Base-by-base conservation (phyloP, 2,329 filamentous ascomycete species). In the Boeremia exigua region DNA sequence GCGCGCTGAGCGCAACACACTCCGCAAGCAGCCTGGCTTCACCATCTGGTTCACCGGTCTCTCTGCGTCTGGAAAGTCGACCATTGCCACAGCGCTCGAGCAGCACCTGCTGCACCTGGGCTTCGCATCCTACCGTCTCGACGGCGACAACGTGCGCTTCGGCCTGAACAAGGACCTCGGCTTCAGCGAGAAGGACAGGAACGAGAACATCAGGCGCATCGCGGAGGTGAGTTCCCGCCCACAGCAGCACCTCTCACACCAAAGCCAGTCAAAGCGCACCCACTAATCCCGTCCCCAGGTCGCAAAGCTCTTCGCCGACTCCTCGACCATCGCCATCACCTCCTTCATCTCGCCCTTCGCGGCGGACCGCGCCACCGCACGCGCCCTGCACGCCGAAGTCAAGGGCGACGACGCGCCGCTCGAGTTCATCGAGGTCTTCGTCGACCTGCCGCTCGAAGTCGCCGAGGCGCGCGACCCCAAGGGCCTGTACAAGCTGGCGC, bases 41-140 rank as follows among this genome's bases (percentile, higher is more conserved):
- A 99, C 95, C 54, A 88, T 99, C 80, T 99, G 95, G 95, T 90
- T 99, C 75, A 99, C 95, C 1, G 95, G 95, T 50, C 90, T 99
- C 62, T 96, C 91, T 33, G 95, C 94, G 47, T 96, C 92, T 0
- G 95, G 95, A 74, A 99, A 99, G 81, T 97, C 94, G 48, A 99
- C 95, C 55, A 91, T 99, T 60, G 95, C 95, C 51, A 96, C 92
- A 2, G 95, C 95, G 14, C 90, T 99, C 36, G 95, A 99, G 83
- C 94, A 97, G 81, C 92, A 97, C 78, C 88, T 99, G 30, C 86
- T 99, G 52, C 92, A 96, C 77, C 84, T 91, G 10, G 89, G 88
- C 38, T 81, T 95, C 47, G 82, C 88, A 52, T 90, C 93, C 58
- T 99, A 99, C 85, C 88, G 95, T 48, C 88, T 99, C 28, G 95